Base-by-base conservation (phyloP, 177 flowering plant species). In the Vitis hybrid region DNA sequence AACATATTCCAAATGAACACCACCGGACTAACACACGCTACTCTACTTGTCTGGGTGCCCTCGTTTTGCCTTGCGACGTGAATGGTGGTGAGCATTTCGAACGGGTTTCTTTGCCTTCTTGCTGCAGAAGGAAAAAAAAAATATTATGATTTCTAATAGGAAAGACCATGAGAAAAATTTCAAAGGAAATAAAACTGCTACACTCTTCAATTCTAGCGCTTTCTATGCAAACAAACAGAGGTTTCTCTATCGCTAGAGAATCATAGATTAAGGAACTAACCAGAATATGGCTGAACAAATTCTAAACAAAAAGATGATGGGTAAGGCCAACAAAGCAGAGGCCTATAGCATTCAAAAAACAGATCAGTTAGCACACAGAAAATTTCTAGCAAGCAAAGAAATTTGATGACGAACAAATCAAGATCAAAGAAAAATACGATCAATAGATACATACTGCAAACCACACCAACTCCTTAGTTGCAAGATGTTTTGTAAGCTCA, bases 241-340 rank as follows among this genome's bases (percentile, higher is more conserved):
- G 4, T 14, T 16, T 19, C 1, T 4, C 30, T 30, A 7, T 21
- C 32, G 14, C 35, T 59, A 35, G 21, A 35, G 61, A 67, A 30
- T 50, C 56, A 21, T n/a, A 65, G 57, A 48, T 18, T 52, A 14
- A 11, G 64, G 69, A 52, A 78, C 95, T 78, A 6, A 91, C 99
- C 93, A 70, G 82, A 87, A 89, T 27, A 80, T 18, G 55, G 80
- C 74, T 58, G 93, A 86, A 46, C 21, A 74, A 40, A 85, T 52
- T 70, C 77, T 89, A 70, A 73, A 82, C 65, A 86, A 74, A 69
- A 88, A 16, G 55, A 90, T 76, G 48, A 91, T 65, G 0, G 98
- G 96, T 19, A 95, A 74, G 51, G 92, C 99, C 84, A 95, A 79
- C 55, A 91, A 57, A 30, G 94, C 94, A 72, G 98, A 90, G 46